phyloP scores from a whole-genome alignment of 805 yeast species.

The Blastobotrys robertii region DNA sequence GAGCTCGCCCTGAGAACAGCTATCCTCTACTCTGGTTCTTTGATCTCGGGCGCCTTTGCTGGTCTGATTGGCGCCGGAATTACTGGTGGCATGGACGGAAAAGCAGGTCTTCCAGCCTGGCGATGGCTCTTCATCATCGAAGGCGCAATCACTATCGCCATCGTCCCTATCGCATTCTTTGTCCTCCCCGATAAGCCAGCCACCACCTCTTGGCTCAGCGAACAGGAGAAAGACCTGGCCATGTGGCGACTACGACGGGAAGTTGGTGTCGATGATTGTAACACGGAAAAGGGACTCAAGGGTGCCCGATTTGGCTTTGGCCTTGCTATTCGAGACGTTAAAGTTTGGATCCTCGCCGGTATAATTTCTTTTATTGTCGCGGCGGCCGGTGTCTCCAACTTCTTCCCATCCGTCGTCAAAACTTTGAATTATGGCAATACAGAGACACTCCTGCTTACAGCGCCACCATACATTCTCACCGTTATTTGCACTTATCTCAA shows the following conservation, averaged over 20 bases:
- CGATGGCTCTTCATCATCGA: constrained; percentile 48
- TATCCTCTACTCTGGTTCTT: constrained; percentile 41
- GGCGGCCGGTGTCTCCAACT: constrained; percentile 52
- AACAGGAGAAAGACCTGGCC: constrained; percentile 15
- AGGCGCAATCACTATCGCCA: constrained; percentile 42
- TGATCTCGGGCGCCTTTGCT: constrained; percentile 42
- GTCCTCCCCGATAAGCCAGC: constrained; percentile 45
- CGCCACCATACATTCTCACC: constrained; percentile 48
- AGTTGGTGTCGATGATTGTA: constrained; percentile 11
- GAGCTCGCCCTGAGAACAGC: constrained; percentile 43
- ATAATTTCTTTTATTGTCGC: constrained; percentile 36
- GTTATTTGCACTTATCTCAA: constrained; percentile 41
- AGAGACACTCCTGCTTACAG: constrained; percentile 46
- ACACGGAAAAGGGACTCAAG: neutral
- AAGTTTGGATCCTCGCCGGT: constrained; percentile 13
- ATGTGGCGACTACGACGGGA: constrained; percentile 14
- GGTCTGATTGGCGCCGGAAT: constrained; percentile 49
- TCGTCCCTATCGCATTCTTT: constrained; percentile 37
- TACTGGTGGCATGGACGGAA: constrained; percentile 34
- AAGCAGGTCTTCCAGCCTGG: constrained; percentile 39
- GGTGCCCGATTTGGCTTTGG: neutral
- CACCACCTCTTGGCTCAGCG: constrained; percentile 23
- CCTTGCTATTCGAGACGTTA: constrained; percentile 18
- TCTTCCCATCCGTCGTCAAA: constrained; percentile 51
- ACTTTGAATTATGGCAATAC: constrained; percentile 43